phyloP scores from a whole-genome alignment of 305 asterid species.

The Caryopteris hybrid region DNA sequence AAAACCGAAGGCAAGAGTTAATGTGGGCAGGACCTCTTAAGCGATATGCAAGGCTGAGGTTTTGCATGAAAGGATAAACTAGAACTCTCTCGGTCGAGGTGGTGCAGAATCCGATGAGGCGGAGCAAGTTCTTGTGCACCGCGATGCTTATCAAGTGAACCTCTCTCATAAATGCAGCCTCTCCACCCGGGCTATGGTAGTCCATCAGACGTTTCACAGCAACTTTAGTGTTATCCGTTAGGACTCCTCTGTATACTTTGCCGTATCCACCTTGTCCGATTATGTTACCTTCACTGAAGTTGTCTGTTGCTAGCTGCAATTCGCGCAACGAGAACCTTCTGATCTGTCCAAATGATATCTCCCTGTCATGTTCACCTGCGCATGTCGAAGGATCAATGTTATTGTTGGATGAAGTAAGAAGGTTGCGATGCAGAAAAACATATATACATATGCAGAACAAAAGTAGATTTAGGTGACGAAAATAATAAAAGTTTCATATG shows the following conservation, averaged over 20 bases:
- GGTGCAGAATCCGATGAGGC: conserved; percentile 74
- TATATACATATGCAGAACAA: no score
- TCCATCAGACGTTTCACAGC: conserved; percentile 81
- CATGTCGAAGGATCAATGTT: no score
- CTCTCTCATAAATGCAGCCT: conserved; percentile 80
- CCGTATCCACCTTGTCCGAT: conserved; percentile 97
- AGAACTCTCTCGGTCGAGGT: conserved; percentile 75
- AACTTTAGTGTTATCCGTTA: conserved; percentile 51
- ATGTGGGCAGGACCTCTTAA: conserved; percentile 73
- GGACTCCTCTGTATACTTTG: conserved; percentile 72
- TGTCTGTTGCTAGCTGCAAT: conserved; percentile 74
- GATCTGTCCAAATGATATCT: conserved; percentile 66
- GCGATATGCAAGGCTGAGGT: conserved; percentile 83
- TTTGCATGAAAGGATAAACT: conserved; percentile 88
- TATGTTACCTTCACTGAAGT: conserved; percentile 54
- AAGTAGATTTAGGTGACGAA: no score
- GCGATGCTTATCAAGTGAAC: conserved; percentile 82
- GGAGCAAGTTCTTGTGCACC: conserved; percentile 76
- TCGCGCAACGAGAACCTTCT: conserved; percentile 74
- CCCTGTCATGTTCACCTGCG: conserved; percentile 67
- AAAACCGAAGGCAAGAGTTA: no score
- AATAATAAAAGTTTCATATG: no score
- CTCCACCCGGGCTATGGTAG: conserved; percentile 82
- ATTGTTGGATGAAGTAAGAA: no score
- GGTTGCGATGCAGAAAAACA: no score